Conservation (phyloP, 495 filamentous ascomycete genomes). For the Penicillium crystallinum region DNA sequence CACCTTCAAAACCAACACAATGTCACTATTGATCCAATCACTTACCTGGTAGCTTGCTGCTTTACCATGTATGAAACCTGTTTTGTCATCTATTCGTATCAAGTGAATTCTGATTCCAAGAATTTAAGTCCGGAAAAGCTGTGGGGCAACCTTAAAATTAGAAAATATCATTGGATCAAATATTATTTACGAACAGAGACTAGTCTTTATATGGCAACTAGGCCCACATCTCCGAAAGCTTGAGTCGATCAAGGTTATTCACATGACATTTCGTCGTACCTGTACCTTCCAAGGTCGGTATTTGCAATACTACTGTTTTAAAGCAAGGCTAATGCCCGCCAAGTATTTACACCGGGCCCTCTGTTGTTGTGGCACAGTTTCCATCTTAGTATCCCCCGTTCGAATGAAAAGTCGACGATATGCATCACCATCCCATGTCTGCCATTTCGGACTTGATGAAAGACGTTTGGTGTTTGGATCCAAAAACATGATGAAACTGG, state of each 20-base stretch:
- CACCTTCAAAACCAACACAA: no score
- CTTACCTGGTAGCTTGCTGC: no score
- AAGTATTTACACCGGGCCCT: conserved; percentile 50
- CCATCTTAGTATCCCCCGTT: conserved; percentile 55
- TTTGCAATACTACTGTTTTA: conserved; percentile 39
- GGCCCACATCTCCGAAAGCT: background rate
- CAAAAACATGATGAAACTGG: conserved; percentile 59
- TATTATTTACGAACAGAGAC: background rate
- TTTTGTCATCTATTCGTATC: no score
- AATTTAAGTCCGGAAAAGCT: no score
- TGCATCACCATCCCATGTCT: conserved; percentile 34
- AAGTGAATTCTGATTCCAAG: no score
- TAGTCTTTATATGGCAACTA: background rate
- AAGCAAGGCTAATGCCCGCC: conserved; percentile 42
- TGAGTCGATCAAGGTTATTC: background rate
- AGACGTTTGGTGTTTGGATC: conserved; percentile 56
- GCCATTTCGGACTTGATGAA: conserved; percentile 44
- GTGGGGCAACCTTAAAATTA: no score
- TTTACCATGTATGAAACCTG: no score
- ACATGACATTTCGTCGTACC: background rate
- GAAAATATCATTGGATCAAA: background rate
- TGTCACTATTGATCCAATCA: no score
- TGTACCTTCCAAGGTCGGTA: background rate
- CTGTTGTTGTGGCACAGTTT: conserved; percentile 45
- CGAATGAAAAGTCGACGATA: conserved; percentile 48